These are phyloP conservation scores for Fusarium pseudograminearum DNA, from an alignment of 2,329 filamentous ascomycete species.

Conservation along the genomic window DNA sequence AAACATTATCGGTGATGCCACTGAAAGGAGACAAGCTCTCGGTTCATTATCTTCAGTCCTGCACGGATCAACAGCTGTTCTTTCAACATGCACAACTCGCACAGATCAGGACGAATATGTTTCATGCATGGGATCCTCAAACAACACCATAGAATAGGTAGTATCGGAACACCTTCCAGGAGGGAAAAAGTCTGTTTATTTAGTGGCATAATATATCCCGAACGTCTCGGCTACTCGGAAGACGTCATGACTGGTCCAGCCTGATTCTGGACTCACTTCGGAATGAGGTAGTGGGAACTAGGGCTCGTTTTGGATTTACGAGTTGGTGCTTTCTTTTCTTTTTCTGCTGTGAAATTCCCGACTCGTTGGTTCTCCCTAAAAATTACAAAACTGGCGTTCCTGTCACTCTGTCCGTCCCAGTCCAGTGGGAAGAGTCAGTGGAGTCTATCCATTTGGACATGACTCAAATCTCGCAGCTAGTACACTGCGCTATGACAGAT, in stretches of 20 bases:
- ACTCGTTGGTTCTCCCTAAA: not conserved
- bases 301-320: fast-evolving
- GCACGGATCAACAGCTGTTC: not conserved
- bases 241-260: too few species aligned
- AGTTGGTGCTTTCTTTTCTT: not conserved
- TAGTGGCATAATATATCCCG: not conserved
- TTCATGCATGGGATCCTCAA: not conserved
- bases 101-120: not conserved
- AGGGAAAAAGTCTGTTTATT: not conserved
- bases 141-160: not conserved
- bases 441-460: not conserved
- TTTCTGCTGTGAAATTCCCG: not conserved
- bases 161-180: not conserved
- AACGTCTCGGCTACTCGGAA: not conserved
- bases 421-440: not conserved
- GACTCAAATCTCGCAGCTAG: not conserved
- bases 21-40: not conserved
- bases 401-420: not conserved
- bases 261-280: not conserved
- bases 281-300: not conserved
- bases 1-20: not conserved
- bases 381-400: not conserved
- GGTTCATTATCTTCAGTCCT: not conserved
- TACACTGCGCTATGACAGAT: not conserved
- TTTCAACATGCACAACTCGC: not conserved